Conservation (phyloP, 352 stramenopile species). For the Peronospora destructor region DNA sequence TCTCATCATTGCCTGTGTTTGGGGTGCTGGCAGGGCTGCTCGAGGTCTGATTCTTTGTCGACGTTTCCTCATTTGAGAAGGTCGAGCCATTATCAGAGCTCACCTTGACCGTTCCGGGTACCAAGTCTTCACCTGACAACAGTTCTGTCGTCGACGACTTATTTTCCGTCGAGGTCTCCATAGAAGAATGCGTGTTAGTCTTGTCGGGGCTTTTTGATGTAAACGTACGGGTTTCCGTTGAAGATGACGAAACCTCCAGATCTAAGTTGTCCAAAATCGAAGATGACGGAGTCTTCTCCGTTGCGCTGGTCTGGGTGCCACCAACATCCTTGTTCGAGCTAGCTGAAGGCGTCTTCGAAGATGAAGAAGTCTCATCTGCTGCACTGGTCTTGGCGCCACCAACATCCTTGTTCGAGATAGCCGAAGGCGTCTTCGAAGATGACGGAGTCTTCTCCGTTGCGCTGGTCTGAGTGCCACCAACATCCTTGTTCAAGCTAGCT, state of each 20-base stretch:
- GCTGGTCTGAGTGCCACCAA: not conserved
- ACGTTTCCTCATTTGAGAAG: conserved; percentile 27
- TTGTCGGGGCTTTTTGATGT: conserved; percentile 1
- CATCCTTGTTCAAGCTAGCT: not conserved
- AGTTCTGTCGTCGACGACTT: conserved; percentile 5
- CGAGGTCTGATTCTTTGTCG: conserved; percentile 6
- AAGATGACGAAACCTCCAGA: not conserved
- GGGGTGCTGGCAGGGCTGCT: not conserved
- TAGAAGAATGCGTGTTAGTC: conserved; percentile 7
- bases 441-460: not conserved
- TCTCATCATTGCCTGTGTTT: conserved; percentile 10
- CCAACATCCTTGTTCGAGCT: not conserved
- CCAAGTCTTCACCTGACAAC: conserved; percentile 7
- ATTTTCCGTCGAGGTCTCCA: conserved; percentile 5
- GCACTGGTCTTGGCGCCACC: not conserved
- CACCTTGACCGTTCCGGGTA: conserved; percentile 31
- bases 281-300: not conserved
- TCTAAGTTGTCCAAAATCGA: not conserved
- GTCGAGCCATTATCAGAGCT: conserved; percentile 29
- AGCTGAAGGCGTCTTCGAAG: conserved; percentile 1
- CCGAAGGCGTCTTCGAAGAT: conserved; percentile 1
- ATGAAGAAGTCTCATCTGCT: not conserved
- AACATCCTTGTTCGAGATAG: not conserved
- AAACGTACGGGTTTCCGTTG: conserved; percentile 5
- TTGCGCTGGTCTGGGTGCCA: not conserved